Conservation (phyloP, 768 basidiomycete genomes). For the Serendipita sp. region DNA sequence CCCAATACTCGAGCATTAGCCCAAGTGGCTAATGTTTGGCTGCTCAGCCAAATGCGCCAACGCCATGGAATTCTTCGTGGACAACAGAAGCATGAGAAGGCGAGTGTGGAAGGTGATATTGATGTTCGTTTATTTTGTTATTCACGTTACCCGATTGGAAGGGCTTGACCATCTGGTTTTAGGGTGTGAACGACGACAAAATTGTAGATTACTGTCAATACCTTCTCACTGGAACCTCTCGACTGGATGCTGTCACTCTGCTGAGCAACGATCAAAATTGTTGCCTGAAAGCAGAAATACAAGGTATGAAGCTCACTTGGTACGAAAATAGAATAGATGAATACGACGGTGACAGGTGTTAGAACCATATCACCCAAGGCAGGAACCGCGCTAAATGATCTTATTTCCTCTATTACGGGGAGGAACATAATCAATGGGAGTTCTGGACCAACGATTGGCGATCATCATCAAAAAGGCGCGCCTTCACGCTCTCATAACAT, state of each 20-base stretch:
- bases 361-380: conserved; percentile 5
- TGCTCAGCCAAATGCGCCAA: conserved; percentile 44
- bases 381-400: background rate
- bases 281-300: conserved; percentile 34
- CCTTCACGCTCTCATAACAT: background rate
- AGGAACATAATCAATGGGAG: background rate
- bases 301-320: conserved; percentile 20
- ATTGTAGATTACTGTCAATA: conserved; percentile 66
- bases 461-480: conserved; percentile 5
- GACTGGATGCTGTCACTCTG: conserved; percentile 35
- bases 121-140: conserved; percentile 25
- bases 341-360: background rate
- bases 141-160: conserved; percentile 6
- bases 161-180: conserved; percentile 18
- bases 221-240: conserved; percentile 29
- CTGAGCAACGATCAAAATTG: conserved; percentile 60
- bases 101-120: conserved; percentile 36
- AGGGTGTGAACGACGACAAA: conserved; percentile 45
- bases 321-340: background rate
- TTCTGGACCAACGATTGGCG: background rate
- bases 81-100: conserved; percentile 51
- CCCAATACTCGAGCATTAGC: conserved; percentile 31
- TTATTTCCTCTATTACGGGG: background rate
- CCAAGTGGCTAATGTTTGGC: conserved; percentile 52
- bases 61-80: conserved; percentile 33